Base-by-base conservation (phyloP, 1,284 basidiomycete genomes). In the Neolentinus lepideus region DNA sequence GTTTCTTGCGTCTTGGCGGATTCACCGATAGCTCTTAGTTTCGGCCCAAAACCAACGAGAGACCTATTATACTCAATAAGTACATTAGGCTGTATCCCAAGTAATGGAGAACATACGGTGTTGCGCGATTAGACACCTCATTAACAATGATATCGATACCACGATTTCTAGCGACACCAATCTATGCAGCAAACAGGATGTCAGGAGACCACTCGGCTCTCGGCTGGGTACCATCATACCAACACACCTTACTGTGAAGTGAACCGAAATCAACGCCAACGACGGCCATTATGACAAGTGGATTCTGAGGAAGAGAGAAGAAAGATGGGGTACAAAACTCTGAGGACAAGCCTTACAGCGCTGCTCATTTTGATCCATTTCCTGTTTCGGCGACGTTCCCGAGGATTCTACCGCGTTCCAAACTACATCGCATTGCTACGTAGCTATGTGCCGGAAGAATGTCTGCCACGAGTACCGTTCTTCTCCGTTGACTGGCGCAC, bases 131-230 rank as follows among this genome's bases (percentile, higher is more conserved):
- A 16, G 93, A 96, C 58, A 95, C 93, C 72, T 97, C 94, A 73
- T 98, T 98, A 62, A 84, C 78, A 74, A 96, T 93, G 71, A 96
- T 93, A 80, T 96, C 93, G 74, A 96, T 94, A 67, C 93, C 93
- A 66, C 91, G 83, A 74, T 92, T 88, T 72, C 93, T 83, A 27
- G 93, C 93, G 62, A 95, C 92, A 78, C 93, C 93, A 70, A 96
- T 93, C 89, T 92, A 63, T 4, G 61, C 60, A 60, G 59, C 38
- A 47, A 57, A 51, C 57, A 51, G 51, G 22, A 58, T 58, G 57
- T 60, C 38, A 62, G 57, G 36, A 50, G 47, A 56, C 43, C 60
- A 63, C 52, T 53, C 56, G 59, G 56, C 54, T 35, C n/a, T n/a
- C n/a, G n/a, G n/a, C n/a, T n/a, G n/a, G 52, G 43, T 27, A 59